Evolutionary conservation across 2,329 filamentous ascomycete genomes (phyloP).

Genomic region (Arachnopeziza araneosa): DNA sequence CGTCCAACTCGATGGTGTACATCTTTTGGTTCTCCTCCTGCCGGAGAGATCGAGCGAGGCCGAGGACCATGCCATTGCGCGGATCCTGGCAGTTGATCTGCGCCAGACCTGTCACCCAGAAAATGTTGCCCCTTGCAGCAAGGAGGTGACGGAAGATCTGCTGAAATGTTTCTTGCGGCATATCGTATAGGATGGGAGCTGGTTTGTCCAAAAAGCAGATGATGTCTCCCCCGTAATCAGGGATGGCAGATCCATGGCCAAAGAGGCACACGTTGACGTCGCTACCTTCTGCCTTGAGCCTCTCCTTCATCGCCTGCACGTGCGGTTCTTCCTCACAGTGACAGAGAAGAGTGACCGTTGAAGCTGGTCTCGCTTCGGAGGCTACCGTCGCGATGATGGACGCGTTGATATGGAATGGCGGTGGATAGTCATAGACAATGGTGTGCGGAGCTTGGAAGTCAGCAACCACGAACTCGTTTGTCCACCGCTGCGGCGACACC

Average conservation of each 20-base stretch:
- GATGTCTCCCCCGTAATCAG: background rate
- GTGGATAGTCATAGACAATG: background rate
- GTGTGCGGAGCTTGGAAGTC: slow-evolving; percentile 31
- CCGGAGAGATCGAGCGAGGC: slow-evolving; percentile 22
- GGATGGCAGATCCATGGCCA: too few species aligned
- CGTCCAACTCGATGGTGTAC: slow-evolving; percentile 23
- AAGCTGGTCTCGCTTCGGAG: background rate
- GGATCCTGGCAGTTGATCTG: slow-evolving; percentile 24
- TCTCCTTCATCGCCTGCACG: too few species aligned
- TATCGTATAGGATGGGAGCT: too few species aligned
- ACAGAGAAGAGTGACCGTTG: background rate
- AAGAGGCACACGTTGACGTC: too few species aligned
- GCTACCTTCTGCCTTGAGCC: too few species aligned
- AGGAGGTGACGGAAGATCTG: too few species aligned
- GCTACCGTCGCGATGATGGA: background rate
- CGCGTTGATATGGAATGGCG: background rate
- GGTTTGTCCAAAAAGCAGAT: background rate
- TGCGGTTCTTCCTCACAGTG: too few species aligned
- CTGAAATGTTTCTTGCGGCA: too few species aligned
- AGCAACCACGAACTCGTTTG: slow-evolving; percentile 21
- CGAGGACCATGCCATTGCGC: slow-evolving; percentile 14
- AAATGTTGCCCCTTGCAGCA: too few species aligned
- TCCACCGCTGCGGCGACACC: slow-evolving; percentile 24
- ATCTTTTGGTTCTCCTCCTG: slow-evolving; percentile 18
- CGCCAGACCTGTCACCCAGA: slow-evolving; percentile 12